Percentiles rank a stretch among this genome's conserved stretches.
Evolutionary conservation across 192 early-diverging fungal species (phyloP).

Genomic region (Backusella australiensis): DNA sequence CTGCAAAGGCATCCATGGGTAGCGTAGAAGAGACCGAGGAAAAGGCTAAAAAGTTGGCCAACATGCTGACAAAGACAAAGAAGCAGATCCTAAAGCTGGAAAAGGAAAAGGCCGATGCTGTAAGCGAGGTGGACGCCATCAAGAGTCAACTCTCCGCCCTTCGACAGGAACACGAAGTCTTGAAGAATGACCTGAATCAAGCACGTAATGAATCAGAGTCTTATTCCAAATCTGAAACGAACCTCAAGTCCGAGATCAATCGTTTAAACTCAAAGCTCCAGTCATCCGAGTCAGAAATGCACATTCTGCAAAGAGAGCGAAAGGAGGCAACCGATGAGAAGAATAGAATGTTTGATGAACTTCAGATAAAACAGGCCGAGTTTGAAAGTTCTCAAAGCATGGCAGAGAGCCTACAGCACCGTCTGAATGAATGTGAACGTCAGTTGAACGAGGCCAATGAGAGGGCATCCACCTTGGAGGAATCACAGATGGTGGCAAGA

Average conservation of each 20-base stretch:
- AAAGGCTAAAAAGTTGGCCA: constrained; percentile 44
- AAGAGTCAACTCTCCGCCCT: background rate
- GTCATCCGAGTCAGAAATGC: constrained; percentile 25
- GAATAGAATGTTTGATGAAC: constrained; percentile 50
- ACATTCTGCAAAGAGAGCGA: constrained; percentile 43
- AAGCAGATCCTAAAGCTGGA: constrained; percentile 53
- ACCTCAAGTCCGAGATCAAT: constrained; percentile 36
- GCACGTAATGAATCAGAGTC: constrained; percentile 11
- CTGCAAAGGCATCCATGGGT: constrained; percentile 10
- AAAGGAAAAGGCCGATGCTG: constrained; percentile 43
- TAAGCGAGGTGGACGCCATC: background rate
- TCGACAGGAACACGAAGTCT: background rate
- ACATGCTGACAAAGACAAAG: constrained; percentile 43
- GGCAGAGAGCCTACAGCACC: constrained; percentile 54
- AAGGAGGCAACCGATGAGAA: constrained; percentile 46
- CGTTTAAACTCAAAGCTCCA: constrained; percentile 35
- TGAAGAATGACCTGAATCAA: constrained; percentile 15
- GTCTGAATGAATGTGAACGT: constrained; percentile 44
- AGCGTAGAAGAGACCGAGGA: constrained; percentile 40
- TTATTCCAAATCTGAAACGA: constrained; percentile 24
- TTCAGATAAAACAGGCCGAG: constrained; percentile 58
- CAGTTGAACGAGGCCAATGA: constrained; percentile 54
- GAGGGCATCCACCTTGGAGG: constrained; percentile 46
- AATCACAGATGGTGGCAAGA: constrained; percentile 42
- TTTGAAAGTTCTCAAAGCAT: constrained; percentile 58